Conservation (phyloP, 2,329 filamentous ascomycete species). For the Trichoderma sp. region DNA sequence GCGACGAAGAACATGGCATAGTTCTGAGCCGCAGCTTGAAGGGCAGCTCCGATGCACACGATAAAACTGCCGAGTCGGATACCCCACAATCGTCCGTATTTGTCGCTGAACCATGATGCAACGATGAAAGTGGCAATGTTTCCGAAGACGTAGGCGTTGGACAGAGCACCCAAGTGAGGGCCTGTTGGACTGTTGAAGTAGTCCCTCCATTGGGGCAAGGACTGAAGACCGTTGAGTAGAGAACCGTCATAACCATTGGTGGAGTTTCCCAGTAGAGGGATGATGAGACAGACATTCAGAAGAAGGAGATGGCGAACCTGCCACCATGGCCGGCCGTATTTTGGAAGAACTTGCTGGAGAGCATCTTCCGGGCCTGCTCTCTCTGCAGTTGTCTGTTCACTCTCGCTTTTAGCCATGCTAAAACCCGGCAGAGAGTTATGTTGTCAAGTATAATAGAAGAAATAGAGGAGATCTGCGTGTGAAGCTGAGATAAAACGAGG, state of each 20-base stretch:
- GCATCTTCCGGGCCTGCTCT: background rate
- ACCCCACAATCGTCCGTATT: background rate
- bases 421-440: too few species aligned
- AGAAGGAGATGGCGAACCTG: background rate
- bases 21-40: constrained; percentile 31
- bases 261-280: background rate
- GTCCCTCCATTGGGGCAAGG: constrained; percentile 41
- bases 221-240: constrained; percentile 51
- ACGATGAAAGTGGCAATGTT: background rate
- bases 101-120: background rate
- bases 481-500: background rate
- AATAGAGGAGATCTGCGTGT: background rate
- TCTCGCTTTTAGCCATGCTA: background rate
- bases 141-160: background rate
- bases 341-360: background rate
- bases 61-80: background rate
- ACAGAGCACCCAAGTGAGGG: constrained; percentile 28
- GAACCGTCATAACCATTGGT: constrained; percentile 47
- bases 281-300: background rate
- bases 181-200: constrained; percentile 38
- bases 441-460: background rate
- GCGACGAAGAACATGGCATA: constrained; percentile 53
- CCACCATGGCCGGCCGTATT: background rate
- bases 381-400: background rate
- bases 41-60: constrained; percentile 26